Percentiles rank a stretch among this genome's conserved stretches.
Evolutionary conservation across 768 basidiomycete genomes (phyloP).

Genomic region (Pisolithus tinctorius): DNA sequence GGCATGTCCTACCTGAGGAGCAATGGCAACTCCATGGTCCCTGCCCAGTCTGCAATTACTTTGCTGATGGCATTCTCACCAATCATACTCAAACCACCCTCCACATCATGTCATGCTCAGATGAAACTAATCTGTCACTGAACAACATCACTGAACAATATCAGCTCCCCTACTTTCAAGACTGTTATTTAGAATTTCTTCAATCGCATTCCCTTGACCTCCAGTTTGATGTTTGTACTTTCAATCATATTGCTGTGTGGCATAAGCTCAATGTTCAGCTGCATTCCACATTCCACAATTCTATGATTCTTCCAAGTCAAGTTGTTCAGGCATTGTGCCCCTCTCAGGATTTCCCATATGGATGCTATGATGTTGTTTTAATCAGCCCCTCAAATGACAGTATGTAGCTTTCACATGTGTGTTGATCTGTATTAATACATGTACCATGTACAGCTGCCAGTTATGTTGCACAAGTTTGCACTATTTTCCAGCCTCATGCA

Average conservation of each 20-base stretch:
- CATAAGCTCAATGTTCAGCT: constrained; percentile 16
- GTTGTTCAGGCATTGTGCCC: constrained; percentile 13
- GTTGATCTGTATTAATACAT: neutral
- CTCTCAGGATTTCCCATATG: constrained; percentile 5
- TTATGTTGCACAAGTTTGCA: constrained; percentile 11
- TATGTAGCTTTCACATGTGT: neutral
- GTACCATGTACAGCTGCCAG: neutral
- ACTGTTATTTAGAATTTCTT: neutral
- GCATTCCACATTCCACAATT: constrained; percentile 13
- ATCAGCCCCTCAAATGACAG: neutral
- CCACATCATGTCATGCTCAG: neutral
- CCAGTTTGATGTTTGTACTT: neutral
- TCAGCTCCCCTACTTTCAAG: constrained; percentile 19
- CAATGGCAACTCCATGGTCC: too few relatives aligned
- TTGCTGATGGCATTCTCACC: too few relatives aligned
- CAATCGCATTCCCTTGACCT: neutral
- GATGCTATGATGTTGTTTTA: constrained; percentile 14
- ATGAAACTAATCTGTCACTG: neutral
- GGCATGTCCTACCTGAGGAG: too few relatives aligned
- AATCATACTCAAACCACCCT: neutral
- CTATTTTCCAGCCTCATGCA: constrained; percentile 4
- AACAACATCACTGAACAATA: constrained; percentile 2
- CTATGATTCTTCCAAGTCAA: constrained; percentile 12
- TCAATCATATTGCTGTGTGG: constrained; percentile 16
- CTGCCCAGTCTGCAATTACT: too few relatives aligned